Conservation (phyloP, 2,329 filamentous ascomycete genomes). For the Trichoderma atrobrunneum region DNA sequence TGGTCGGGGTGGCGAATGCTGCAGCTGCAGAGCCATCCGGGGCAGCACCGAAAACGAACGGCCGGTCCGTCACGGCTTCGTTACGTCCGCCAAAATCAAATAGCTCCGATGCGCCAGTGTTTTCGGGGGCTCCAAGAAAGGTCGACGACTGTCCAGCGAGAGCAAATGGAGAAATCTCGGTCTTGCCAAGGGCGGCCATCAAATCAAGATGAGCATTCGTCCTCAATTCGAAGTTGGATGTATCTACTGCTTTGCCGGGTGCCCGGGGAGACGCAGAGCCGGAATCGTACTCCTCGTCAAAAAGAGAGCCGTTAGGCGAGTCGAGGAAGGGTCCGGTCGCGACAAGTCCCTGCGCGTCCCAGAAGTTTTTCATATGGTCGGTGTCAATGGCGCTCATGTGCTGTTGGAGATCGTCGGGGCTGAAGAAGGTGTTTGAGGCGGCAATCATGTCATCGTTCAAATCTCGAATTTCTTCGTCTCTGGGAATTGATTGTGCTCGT, state of each 20-base stretch:
- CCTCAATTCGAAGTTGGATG: constrained; percentile 35
- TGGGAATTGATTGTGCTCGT: constrained; percentile 36
- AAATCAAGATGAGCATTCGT: not conserved
- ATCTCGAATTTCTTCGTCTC: constrained; percentile 38
- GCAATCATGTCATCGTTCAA: constrained; percentile 39
- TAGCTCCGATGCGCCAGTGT: constrained; percentile 23
- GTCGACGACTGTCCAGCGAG: constrained; percentile 21
- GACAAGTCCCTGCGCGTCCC: constrained; percentile 36
- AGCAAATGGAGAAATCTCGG: constrained; percentile 34
- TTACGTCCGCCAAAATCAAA: constrained; percentile 35
- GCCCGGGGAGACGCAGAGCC: constrained; percentile 46
- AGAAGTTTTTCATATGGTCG: constrained; percentile 32
- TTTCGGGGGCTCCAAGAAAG: not conserved
- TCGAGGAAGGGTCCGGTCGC: constrained; percentile 40
- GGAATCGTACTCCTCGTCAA: constrained; percentile 53
- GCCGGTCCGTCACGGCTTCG: constrained; percentile 47
- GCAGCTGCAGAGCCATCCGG: constrained; percentile 55
- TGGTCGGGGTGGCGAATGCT: constrained; percentile 36
- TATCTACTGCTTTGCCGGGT: constrained; percentile 41
- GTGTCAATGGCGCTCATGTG: constrained; percentile 32
- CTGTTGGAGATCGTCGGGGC: constrained; percentile 38
- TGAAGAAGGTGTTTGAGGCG: constrained; percentile 35
- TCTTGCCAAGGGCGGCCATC: not conserved
- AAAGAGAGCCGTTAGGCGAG: constrained; percentile 43
- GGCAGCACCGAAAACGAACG: constrained; percentile 58